Percentiles rank a stretch among this genome's conserved stretches.
Evolutionary conservation across 2,329 filamentous ascomycete genomes (phyloP).

Genomic region (Nemania sp.): DNA sequence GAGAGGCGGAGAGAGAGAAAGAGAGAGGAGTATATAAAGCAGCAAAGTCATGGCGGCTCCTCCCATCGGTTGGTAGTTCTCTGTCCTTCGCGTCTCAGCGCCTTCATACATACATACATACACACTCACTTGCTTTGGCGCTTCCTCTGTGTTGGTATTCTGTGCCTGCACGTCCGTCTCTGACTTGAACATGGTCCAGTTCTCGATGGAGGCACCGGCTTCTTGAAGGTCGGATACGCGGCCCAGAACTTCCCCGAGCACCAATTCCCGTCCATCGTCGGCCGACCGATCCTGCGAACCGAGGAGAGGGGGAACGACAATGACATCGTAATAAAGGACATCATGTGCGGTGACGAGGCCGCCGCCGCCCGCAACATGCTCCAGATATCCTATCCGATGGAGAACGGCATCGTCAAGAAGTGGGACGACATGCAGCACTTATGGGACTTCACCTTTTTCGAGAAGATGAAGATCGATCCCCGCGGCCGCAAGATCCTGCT

Average conservation of each 20-base stretch:
- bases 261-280: slow-evolving; percentile 97
- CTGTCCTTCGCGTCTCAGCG: slow-evolving; percentile 2
- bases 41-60: slow-evolving; percentile 54
- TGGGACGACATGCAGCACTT: slow-evolving; percentile 99
- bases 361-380: slow-evolving; percentile 95
- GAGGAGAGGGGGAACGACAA: slow-evolving; percentile 75
- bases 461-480: slow-evolving; percentile 94
- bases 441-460: slow-evolving; percentile 98
- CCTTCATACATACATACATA: not conserved
- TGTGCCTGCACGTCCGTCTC: slow-evolving; percentile 25
- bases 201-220: slow-evolving; percentile 99
- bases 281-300: slow-evolving; percentile 93
- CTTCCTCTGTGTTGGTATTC: not conserved
- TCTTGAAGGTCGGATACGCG: slow-evolving; percentile 99
- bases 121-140: not conserved
- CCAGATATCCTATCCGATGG: slow-evolving; percentile 99
- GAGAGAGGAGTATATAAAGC: too few species aligned
- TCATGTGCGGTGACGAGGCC: slow-evolving; percentile 99
- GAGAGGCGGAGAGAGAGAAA: not conserved
- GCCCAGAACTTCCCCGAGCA: slow-evolving; percentile 99
- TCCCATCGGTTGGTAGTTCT: slow-evolving; percentile 56
- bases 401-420: slow-evolving; percentile 98
- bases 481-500: slow-evolving; percentile 94
- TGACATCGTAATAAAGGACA: slow-evolving; percentile 87
- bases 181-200: slow-evolving; percentile 58